These are phyloP conservation scores for Aquilaria yunnanensis DNA, from an alignment of 345 rosid genomes.

Conservation along the genomic window DNA sequence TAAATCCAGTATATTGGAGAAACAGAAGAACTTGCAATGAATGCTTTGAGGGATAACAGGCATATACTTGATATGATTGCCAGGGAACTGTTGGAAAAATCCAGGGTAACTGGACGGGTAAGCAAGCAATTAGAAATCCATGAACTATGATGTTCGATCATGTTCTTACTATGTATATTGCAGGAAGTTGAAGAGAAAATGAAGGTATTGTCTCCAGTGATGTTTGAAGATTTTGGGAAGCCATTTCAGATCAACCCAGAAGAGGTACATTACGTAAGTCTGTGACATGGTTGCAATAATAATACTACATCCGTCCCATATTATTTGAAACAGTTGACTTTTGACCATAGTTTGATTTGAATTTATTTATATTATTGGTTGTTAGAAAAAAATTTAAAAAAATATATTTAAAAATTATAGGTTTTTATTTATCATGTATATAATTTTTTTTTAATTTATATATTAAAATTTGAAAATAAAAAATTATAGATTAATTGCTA, in stretches of 20 bases:
- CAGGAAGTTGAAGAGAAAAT: slow-evolving; percentile 82
- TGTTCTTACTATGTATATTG: slow-evolving; percentile 7
- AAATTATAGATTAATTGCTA: too few relatives aligned
- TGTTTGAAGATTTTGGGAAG: slow-evolving; percentile 88
- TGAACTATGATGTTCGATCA: background rate
- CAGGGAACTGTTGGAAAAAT: slow-evolving; percentile 57
- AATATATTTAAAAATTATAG: too few relatives aligned
- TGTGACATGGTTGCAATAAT: too few relatives aligned
- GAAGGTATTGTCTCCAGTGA: slow-evolving; percentile 53
- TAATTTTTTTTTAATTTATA: too few relatives aligned
- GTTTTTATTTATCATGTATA: too few relatives aligned
- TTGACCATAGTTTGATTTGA: too few relatives aligned
- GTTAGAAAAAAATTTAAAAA: too few relatives aligned
- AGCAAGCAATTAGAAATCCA: slow-evolving; percentile 1
- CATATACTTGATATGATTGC: slow-evolving; percentile 70
- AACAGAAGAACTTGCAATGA: slow-evolving; percentile 90
- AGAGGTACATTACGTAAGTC: slow-evolving; percentile 36
- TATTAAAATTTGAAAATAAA: too few relatives aligned
- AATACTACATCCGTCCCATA: too few relatives aligned
- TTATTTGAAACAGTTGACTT: too few relatives aligned
- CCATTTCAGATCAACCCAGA: slow-evolving; percentile 70
- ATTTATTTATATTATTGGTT: too few relatives aligned
- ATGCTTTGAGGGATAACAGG: slow-evolving; percentile 64
- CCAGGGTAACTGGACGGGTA: slow-evolving; percentile 97
- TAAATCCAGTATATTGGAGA: slow-evolving; percentile 79